Conservation (phyloP, 768 basidiomycete genomes). For the Amanita phalloides region DNA sequence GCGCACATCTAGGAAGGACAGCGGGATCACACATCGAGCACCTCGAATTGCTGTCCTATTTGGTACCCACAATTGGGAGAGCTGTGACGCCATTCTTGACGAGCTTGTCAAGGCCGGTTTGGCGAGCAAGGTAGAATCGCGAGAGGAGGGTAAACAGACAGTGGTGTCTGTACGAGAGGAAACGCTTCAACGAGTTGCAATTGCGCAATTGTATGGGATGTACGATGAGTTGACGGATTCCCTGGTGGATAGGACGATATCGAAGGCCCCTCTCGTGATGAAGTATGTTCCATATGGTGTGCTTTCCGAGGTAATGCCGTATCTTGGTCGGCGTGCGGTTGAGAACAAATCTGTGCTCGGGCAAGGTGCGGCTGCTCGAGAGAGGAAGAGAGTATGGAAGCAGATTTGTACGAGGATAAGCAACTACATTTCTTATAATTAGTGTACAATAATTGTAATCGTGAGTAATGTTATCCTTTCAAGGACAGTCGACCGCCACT, state of each 20-base stretch:
- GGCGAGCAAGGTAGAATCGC: slow-evolving; percentile 23
- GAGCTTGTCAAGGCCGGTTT: slow-evolving; percentile 50
- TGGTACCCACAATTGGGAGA: slow-evolving; percentile 79
- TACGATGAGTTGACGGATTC: slow-evolving; percentile 69
- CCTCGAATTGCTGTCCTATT: slow-evolving; percentile 58
- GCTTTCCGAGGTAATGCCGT: slow-evolving; percentile 77
- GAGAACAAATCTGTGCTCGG: slow-evolving; percentile 90
- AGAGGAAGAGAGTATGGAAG: slow-evolving; percentile 42
- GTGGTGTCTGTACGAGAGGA: slow-evolving; percentile 32
- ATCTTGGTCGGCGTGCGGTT: slow-evolving; percentile 76
- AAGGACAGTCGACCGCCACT: not conserved
- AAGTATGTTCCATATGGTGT: slow-evolving; percentile 77
- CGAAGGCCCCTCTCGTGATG: slow-evolving; percentile 57
- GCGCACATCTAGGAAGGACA: not conserved
- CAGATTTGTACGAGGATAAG: slow-evolving; percentile 31
- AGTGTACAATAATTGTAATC: no score
- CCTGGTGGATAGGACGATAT: slow-evolving; percentile 44
- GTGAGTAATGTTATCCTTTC: not conserved
- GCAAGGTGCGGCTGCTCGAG: slow-evolving; percentile 52
- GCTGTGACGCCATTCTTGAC: slow-evolving; percentile 48
- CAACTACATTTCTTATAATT: no score
- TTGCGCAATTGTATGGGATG: slow-evolving; percentile 90
- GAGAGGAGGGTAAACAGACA: slow-evolving; percentile 10
- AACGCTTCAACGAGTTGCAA: slow-evolving; percentile 53
- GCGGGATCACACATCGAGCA: not conserved